These are phyloP conservation scores for Oryza officinalis DNA, from an alignment of 176 grass and related monocot genomes.

Conservation along the genomic window DNA sequence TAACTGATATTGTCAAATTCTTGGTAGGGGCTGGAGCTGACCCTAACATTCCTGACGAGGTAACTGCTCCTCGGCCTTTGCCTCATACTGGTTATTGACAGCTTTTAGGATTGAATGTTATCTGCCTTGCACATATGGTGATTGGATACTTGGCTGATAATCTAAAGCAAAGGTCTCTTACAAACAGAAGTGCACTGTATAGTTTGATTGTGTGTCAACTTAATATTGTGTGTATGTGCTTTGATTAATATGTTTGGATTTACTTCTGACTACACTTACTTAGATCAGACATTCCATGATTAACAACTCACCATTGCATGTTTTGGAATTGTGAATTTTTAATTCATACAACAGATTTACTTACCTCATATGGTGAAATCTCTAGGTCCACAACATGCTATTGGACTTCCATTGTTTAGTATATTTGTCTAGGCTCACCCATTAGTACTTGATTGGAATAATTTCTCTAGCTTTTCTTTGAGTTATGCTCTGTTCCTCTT, in stretches of 20 bases:
- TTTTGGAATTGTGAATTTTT: background rate
- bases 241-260: background rate
- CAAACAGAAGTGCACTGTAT: background rate
- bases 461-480: background rate
- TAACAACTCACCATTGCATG: background rate
- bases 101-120: background rate
- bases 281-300: background rate
- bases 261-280: background rate
- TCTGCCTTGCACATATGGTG: background rate
- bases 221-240: background rate
- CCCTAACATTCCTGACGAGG: slow-evolving; percentile 43
- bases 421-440: background rate
- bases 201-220: background rate
- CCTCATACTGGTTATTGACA: background rate
- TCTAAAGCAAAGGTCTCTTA: background rate
- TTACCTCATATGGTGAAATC: background rate
- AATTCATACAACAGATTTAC: background rate
- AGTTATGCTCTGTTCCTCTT: background rate
- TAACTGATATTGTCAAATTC: slow-evolving; percentile 36
- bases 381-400: background rate
- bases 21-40: slow-evolving; percentile 51
- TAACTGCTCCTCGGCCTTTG: background rate
- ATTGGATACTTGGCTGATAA: background rate
- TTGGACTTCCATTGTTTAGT: background rate
- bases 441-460: background rate